Percentiles rank a stretch among this genome's conserved stretches.
Evolutionary conservation across 1,139 yeast genomes (phyloP).

Genomic region (Citeromyces siamensis): DNA sequence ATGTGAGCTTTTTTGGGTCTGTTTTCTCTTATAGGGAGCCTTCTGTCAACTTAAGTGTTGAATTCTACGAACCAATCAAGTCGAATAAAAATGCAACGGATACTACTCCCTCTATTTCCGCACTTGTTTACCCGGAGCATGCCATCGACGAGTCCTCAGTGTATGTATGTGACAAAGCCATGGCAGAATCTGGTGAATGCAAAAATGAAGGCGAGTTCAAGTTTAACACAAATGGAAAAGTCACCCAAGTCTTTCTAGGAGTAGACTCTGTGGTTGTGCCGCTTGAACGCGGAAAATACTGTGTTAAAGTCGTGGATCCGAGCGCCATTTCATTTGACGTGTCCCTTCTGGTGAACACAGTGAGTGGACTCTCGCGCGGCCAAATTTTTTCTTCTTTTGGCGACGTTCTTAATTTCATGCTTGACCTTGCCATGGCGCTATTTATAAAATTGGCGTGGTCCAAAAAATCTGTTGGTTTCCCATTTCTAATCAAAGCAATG

Average conservation of each 20-base stretch:
- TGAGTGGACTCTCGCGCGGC: neutral
- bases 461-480: neutral
- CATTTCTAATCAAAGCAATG: slow-evolving; percentile 1
- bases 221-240: neutral
- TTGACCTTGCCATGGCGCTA: neutral
- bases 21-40: neutral
- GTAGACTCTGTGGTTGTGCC: neutral
- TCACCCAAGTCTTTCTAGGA: neutral
- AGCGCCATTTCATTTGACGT: neutral
- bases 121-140: neutral
- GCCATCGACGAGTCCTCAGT: neutral
- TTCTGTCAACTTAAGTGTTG: neutral
- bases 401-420: neutral
- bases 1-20: neutral
- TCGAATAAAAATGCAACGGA: neutral
- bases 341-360: neutral
- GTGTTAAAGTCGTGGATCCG: neutral
- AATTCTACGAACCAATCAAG: neutral
- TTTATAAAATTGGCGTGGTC: neutral
- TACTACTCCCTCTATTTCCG: neutral
- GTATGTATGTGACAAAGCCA: neutral
- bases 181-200: slow-evolving; percentile 1
- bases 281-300: neutral
- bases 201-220: neutral
- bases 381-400: neutral